Conservation (phyloP, 1,284 basidiomycete species). For the Sanghuangporus sanghuang region DNA sequence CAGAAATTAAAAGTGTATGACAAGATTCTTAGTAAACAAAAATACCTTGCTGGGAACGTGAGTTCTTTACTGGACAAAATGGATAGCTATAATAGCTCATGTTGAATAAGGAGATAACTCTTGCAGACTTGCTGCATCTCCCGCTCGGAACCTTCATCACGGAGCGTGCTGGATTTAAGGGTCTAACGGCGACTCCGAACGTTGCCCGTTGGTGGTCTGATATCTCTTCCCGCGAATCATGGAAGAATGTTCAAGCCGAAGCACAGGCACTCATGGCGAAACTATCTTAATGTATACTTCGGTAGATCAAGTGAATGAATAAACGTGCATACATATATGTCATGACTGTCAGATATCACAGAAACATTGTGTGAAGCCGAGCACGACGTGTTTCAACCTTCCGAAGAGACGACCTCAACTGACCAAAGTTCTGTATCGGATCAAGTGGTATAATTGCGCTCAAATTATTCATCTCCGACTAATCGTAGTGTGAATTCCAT, state of each 20-base stretch:
- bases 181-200: slow-evolving; percentile 26
- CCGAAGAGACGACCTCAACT: neutral
- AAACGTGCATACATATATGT: neutral
- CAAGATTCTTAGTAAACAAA: slow-evolving; percentile 39
- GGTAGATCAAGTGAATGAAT: neutral
- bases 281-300: neutral
- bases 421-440: no score
- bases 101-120: slow-evolving; percentile 32
- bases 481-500: no score
- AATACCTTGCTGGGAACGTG: slow-evolving; percentile 42
- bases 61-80: slow-evolving; percentile 12
- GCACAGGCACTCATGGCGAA: neutral
- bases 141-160: slow-evolving; percentile 34
- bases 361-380: neutral
- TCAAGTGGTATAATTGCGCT: no score
- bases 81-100: neutral
- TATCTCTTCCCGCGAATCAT: slow-evolving; percentile 9
- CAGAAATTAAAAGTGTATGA: slow-evolving; percentile 41
- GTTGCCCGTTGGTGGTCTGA: slow-evolving; percentile 23
- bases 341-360: neutral
- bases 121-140: slow-evolving; percentile 51
- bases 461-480: no score
- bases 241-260: slow-evolving; percentile 13
- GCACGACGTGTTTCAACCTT: neutral
- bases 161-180: slow-evolving; percentile 20